phyloP scores from a whole-genome alignment of 2,329 filamentous ascomycete genomes.

The Colletotrichum gigasporum region DNA sequence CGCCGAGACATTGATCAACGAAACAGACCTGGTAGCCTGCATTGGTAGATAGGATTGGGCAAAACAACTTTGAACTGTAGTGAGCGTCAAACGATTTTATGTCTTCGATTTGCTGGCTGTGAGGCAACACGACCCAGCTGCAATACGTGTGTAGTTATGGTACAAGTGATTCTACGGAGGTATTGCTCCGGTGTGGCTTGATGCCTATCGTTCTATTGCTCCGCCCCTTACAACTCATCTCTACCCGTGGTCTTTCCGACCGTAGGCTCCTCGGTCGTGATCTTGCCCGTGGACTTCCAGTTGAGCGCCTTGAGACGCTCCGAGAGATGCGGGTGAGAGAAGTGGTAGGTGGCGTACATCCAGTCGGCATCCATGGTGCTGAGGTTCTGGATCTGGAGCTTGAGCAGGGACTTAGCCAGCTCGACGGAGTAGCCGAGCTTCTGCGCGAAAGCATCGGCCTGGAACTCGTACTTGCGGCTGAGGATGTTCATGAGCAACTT shows the following conservation, averaged over 20 bases:
- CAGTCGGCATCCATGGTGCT: constrained; percentile 99
- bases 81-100: neutral
- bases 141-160: neutral
- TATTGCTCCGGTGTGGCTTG: neutral
- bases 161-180: neutral
- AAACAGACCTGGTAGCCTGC: too few species aligned
- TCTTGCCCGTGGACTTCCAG: constrained; percentile 74
- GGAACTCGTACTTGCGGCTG: constrained; percentile 93
- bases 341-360: constrained; percentile 98
- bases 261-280: constrained; percentile 50
- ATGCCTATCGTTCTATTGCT: neutral
- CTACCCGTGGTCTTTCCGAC: constrained; percentile 78
- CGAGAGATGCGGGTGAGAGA: constrained; percentile 94
- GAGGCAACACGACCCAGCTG: neutral
- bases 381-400: constrained; percentile 97
- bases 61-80: neutral
- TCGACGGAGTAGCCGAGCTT: constrained; percentile 85
- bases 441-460: constrained; percentile 91
- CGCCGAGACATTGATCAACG: constrained; percentile 41
- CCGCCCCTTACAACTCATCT: constrained; percentile 71
- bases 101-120: neutral
- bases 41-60: neutral
- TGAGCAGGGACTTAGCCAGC: constrained; percentile 89
- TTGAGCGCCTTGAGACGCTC: constrained; percentile 91
- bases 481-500: constrained; percentile 97